Evolutionary conservation across 306 rosid genomes (phyloP), one percentile per base, ranked within the genome.

Genomic region (Sphenostylis stenocarpa): DNA sequence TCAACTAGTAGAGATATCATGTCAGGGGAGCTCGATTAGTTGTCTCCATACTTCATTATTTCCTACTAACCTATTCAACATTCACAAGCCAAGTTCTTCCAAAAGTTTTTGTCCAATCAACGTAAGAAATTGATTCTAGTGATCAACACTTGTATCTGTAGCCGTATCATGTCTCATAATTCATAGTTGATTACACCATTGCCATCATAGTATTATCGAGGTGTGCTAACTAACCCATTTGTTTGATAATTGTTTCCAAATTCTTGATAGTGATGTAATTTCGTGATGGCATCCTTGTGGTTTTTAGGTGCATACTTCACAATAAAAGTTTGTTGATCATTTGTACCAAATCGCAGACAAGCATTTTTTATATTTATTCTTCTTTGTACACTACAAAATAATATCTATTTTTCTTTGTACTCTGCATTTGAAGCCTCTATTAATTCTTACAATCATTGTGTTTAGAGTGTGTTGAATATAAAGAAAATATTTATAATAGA

Each of bases 171-270:
- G 5, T 55, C 43, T 69, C 65, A 67, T 81, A 70, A 58, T 78
- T 52, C 52, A 9, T 79, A 51, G 65, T 79, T 77, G 52, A 64
- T 83, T 79, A 17, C 39, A 79, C 77, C 61, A 55, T 9, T 78
- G 75, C 39, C 78, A 51, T 65, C 75, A 78, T 21, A 73, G 86
- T 80, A 65, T 31, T 63, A 77, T 72, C 77, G 48, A 78, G 79
- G 69, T 34, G 69, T 83, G 85, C 77, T 61, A 66, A 85, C 76
- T 62, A 53, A 82, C 91, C 91, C 91, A 80, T 70, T 84, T 83
- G 68, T 83, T 86, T 78, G 51, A 72, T 79, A 9, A 57, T 80
- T 86, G 64, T 80, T 85, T 77, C 77, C 72, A 39, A 77, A 62
- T 73, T 80, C 73, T 85, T 88, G 74, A 57, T 48, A 84, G 74